Conservation (phyloP, 768 basidiomycete species). For the Russula abietina region DNA sequence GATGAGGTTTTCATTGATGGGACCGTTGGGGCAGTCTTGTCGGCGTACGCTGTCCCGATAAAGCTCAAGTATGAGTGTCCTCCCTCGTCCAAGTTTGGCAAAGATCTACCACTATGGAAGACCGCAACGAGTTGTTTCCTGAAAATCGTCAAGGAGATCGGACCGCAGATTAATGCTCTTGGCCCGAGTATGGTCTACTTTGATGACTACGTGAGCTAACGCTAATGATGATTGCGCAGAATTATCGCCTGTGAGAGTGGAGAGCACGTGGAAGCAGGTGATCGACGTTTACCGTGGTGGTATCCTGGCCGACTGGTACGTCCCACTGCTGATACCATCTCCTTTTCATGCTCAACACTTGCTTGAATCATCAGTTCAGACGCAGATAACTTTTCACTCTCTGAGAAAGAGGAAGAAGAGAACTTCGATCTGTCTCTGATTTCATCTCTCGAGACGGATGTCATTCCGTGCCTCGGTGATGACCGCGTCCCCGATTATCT, state of each 20-base stretch:
- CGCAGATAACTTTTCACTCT: conserved; percentile 50
- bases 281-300: conserved; percentile 40
- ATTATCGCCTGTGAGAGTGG: conserved; percentile 57
- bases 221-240: conserved; percentile 45
- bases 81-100: conserved; percentile 77
- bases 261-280: conserved; percentile 81
- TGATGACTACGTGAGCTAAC: not conserved
- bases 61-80: conserved; percentile 87
- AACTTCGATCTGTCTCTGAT: conserved; percentile 82
- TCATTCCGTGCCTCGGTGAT: conserved; percentile 71
- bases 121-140: conserved; percentile 30
- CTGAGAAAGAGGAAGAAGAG: conserved; percentile 70
- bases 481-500: conserved; percentile 64
- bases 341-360: not conserved
- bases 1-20: conserved; percentile 62
- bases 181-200: conserved; percentile 38
- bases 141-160: conserved; percentile 48
- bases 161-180: conserved; percentile 44
- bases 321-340: not conserved
- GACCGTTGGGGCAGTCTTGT: conserved; percentile 73
- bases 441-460: conserved; percentile 68
- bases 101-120: conserved; percentile 89
- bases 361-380: conserved; percentile 40
- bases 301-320: conserved; percentile 77
- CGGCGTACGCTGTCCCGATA: conserved; percentile 62